Conservation (phyloP, 2,329 filamentous ascomycete species). For the Emergomyces africanus region DNA sequence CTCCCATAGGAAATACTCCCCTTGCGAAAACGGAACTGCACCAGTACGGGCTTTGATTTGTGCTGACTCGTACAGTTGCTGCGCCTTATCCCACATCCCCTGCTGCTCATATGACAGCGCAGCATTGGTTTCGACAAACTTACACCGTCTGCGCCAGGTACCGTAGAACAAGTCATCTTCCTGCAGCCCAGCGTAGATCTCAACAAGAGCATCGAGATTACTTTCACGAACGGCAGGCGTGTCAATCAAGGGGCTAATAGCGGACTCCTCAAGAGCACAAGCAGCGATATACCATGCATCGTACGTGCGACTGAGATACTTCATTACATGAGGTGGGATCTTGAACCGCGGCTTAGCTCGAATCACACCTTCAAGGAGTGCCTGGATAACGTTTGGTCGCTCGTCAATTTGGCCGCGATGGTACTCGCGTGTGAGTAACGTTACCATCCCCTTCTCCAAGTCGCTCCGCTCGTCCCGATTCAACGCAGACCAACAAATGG, state of each 20-base stretch:
- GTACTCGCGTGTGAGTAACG: slow-evolving; percentile 85
- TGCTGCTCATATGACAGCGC: slow-evolving; percentile 97
- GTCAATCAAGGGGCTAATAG: slow-evolving; percentile 71
- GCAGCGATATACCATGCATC: slow-evolving; percentile 96
- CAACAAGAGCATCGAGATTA: slow-evolving; percentile 88
- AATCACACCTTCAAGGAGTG: slow-evolving; percentile 75
- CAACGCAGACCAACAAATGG: slow-evolving; percentile 83
- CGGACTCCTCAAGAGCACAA: slow-evolving; percentile 77
- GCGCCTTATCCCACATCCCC: slow-evolving; percentile 98
- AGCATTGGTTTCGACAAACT: slow-evolving; percentile 95
- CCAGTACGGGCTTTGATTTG: slow-evolving; percentile 96
- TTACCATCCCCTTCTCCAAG: slow-evolving; percentile 81
- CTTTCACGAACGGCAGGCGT: slow-evolving; percentile 78
- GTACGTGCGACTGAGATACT: slow-evolving; percentile 86
- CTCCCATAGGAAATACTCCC: slow-evolving; percentile 98
- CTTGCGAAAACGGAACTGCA: slow-evolving; percentile 89
- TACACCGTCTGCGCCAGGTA: slow-evolving; percentile 86
- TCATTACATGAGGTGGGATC: slow-evolving; percentile 89
- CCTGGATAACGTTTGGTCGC: slow-evolving; percentile 89
- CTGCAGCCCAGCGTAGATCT: slow-evolving; percentile 78
- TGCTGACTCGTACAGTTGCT: slow-evolving; percentile 89
- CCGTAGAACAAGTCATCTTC: slow-evolving; percentile 98
- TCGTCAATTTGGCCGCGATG: slow-evolving; percentile 90
- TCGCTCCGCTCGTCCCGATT: slow-evolving; percentile 80
- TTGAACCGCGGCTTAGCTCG: slow-evolving; percentile 78